phyloP scores from a whole-genome alignment of 257 asterid genomes.

The Solanum corneliomulleri region DNA sequence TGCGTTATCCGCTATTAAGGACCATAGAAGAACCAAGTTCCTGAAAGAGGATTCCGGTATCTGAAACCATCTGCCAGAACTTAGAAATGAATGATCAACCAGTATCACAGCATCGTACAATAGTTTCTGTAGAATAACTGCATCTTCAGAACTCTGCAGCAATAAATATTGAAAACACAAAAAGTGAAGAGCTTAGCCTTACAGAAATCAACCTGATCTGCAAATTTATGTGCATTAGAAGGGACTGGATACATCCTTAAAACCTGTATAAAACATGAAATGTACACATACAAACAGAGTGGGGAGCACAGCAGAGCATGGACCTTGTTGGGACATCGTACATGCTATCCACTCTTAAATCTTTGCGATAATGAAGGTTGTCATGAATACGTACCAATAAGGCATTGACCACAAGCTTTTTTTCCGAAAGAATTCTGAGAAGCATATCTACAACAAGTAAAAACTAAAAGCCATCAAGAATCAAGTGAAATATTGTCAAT shows the following conservation, averaged over 20 bases:
- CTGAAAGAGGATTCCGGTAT: conserved; percentile 23
- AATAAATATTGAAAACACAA: background rate
- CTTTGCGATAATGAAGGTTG: background rate
- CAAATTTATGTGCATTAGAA: background rate
- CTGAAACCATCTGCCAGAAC: conserved; percentile 39
- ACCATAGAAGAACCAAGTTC: conserved; percentile 54
- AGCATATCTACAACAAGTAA: conserved; percentile 57
- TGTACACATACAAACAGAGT: background rate
- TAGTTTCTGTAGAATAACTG: conserved; percentile 28
- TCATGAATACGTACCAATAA: conserved; percentile 44
- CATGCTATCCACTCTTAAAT: background rate
- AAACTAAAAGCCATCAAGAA: background rate
- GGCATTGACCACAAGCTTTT: conserved; percentile 40
- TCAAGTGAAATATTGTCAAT: background rate
- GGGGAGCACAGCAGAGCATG: background rate
- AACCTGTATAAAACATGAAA: background rate
- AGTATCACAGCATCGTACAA: conserved; percentile 55
- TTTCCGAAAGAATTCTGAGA: conserved; percentile 52
- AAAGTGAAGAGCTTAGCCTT: background rate
- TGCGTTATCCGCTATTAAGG: conserved; percentile 51
- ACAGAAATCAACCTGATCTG: background rate
- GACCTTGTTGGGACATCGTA: background rate
- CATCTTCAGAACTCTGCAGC: conserved; percentile 49
- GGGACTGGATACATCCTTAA: background rate
- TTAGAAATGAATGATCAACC: conserved; percentile 37